Evolutionary conservation across 106 monocot species (phyloP), one percentile per base, ranked within the genome.

Genomic region (Apostasia ramifera): DNA sequence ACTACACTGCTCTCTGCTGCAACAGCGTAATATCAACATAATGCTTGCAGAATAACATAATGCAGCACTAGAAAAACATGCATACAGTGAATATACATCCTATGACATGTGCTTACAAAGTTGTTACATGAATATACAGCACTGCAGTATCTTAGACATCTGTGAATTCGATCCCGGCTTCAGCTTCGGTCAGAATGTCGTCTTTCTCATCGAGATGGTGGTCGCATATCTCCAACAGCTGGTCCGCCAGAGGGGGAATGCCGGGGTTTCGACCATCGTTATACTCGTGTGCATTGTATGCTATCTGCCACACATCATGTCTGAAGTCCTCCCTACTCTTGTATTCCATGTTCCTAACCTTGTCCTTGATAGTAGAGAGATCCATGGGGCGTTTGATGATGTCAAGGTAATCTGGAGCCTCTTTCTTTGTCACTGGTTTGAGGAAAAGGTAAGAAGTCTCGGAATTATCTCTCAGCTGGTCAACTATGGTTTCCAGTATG

Each of bases 201-300:
- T 74, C 69, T 52, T 80, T 82, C 67, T 77, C 55, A 3, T 81
- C 71, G 59, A 98, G 70, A 2, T 76, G 75, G 65, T 85, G 77
- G 71, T 98, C 92, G 58, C 97, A 98, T 38, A 98, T 72, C 58
- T 87, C 92, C 53, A 98, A 57, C 7, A 98, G 85, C 79, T 92
- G 90, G 66, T 98, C 97, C 11, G 97, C 92, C 13, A 98, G 75
- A 2, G 97, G 97, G 71, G 97, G 97, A 60, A 98, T 98, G 6
- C 57, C 73, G 2, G 88, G 91, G 64, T 98, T 89, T 44, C 87
- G 79, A 0, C 81, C 66, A 59, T 85, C 85, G 64, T 98, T 98
- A 67, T 98, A 98, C 1, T 11, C 45, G 53, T 98, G 97, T 8
- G 97, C 97, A 41, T 98, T 98, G 39, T 59, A 81, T 15, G 86